phyloP scores from a whole-genome alignment of 805 yeast genomes.

The Metschnikowia amazonensis region DNA sequence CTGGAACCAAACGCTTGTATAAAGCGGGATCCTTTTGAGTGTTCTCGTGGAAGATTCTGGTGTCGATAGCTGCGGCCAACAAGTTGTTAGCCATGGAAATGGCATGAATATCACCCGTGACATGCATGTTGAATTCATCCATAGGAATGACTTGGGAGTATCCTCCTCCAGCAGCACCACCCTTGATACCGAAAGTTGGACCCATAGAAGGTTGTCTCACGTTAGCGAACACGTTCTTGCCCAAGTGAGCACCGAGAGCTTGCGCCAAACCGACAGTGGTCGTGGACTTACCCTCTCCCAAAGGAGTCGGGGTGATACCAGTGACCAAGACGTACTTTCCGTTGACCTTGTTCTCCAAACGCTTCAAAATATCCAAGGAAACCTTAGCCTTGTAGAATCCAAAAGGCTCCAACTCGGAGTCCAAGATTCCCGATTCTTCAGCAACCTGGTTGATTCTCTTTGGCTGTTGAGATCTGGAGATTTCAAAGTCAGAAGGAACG shows the following conservation, averaged over 20 bases:
- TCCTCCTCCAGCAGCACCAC: constrained; percentile 92
- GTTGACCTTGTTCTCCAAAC: constrained; percentile 55
- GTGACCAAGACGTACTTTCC: constrained; percentile 76
- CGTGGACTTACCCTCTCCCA: constrained; percentile 84
- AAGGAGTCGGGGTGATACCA: constrained; percentile 82
- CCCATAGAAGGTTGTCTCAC: constrained; percentile 90
- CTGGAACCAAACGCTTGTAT: constrained; percentile 72
- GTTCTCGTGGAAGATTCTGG: constrained; percentile 78
- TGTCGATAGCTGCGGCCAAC: constrained; percentile 81
- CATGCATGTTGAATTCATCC: constrained; percentile 85
- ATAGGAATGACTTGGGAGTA: constrained; percentile 83
- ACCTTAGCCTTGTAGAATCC: constrained; percentile 79
- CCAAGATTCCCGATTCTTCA: constrained; percentile 61
- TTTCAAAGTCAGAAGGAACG: constrained; percentile 78
- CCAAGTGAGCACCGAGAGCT: constrained; percentile 73
- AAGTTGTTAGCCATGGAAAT: constrained; percentile 78
- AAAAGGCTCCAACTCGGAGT: constrained; percentile 66
- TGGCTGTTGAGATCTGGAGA: constrained; percentile 72
- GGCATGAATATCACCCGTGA: constrained; percentile 84
- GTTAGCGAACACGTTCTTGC: constrained; percentile 67
- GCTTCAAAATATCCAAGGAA: constrained; percentile 56
- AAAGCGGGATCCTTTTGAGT: constrained; percentile 73
- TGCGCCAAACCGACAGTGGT: constrained; percentile 81
- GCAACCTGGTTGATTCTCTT: constrained; percentile 68
- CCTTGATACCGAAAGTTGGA: constrained; percentile 83